phyloP scores from a whole-genome alignment of 305 asterid genomes.

The Fraxinus baroniana region DNA sequence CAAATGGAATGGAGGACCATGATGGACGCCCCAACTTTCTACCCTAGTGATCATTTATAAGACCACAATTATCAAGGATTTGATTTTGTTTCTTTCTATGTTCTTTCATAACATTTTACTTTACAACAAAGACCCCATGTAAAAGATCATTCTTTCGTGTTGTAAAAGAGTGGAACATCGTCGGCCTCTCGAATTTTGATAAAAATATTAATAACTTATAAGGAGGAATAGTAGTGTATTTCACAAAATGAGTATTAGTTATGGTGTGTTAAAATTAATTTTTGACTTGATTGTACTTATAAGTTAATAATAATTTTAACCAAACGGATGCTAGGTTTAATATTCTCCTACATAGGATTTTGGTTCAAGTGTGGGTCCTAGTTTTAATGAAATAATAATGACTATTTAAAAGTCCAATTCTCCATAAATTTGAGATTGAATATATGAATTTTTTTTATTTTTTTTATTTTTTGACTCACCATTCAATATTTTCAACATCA shows the following conservation, averaged over 20 bases:
- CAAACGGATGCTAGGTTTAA: not conserved
- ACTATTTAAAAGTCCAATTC: not conserved
- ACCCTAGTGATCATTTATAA: not conserved
- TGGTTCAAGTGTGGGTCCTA: not conserved
- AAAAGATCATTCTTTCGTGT: not conserved
- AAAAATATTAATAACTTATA: too few relatives aligned
- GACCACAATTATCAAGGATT: slow-evolving; percentile 8
- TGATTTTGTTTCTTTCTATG: slow-evolving; percentile 13
- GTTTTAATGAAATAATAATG: not conserved
- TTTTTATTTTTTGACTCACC: not conserved
- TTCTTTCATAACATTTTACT: slow-evolving; percentile 4
- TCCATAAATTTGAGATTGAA: not conserved
- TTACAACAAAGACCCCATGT: not conserved
- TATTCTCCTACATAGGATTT: not conserved
- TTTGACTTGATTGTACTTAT: too few relatives aligned
- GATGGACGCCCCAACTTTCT: slow-evolving; percentile 10
- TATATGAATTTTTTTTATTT: not conserved
- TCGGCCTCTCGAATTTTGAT: not conserved
- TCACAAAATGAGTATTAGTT: not conserved
- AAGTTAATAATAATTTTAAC: too few relatives aligned
- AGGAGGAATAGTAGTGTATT: not conserved
- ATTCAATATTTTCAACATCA: not conserved
- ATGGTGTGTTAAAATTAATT: too few relatives aligned
- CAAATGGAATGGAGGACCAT: not conserved
- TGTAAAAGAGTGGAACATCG: not conserved